A percentile compares a stretch with the other conserved stretches of the same genome.
Conservation (phyloP, 1,284 basidiomycete genomes). For the Heterobasidion irregulare region DNA sequence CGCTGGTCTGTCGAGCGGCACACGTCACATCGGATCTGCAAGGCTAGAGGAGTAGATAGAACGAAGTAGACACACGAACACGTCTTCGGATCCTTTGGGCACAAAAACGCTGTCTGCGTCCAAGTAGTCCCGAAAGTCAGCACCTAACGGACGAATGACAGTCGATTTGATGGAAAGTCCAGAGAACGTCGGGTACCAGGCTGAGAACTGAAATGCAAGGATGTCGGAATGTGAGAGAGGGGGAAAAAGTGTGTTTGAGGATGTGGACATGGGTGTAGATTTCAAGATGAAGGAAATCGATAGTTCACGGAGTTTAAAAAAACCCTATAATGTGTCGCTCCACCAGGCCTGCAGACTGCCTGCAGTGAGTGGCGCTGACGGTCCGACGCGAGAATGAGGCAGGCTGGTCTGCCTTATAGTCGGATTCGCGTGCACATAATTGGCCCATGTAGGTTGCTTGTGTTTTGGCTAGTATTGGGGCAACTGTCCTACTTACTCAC, state of each 20-base stretch:
- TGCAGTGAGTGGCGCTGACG: too few species aligned
- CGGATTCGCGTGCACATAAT: too few species aligned
- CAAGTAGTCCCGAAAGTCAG: conserved; percentile 67
- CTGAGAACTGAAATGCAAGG: conserved; percentile 76
- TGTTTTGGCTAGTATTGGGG: too few species aligned
- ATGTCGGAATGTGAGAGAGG: conserved; percentile 41
- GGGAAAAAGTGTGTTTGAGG: conserved; percentile 37
- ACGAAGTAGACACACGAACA: conserved; percentile 34
- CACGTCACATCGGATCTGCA: conserved; percentile 8
- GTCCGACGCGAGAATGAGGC: too few species aligned
- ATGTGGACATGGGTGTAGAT: neutral
- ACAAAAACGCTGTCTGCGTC: conserved; percentile 76
- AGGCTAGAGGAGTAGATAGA: conserved; percentile 11
- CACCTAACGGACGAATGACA: conserved; percentile 63
- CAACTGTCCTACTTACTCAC: too few species aligned
- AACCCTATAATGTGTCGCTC: too few species aligned
- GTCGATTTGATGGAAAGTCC: conserved; percentile 70
- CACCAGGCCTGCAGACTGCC: too few species aligned
- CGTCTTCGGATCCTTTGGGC: conserved; percentile 74
- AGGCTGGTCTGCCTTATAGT: too few species aligned
- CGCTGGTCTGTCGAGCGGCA: conserved; percentile 31
- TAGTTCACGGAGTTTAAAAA: neutral
- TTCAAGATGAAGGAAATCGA: neutral
- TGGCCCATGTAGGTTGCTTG: too few species aligned
- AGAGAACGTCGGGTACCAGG: conserved; percentile 80